Evolutionary conservation across 148 eudicot genomes (phyloP).

Genomic region (Rhododendron ferrugineum): DNA sequence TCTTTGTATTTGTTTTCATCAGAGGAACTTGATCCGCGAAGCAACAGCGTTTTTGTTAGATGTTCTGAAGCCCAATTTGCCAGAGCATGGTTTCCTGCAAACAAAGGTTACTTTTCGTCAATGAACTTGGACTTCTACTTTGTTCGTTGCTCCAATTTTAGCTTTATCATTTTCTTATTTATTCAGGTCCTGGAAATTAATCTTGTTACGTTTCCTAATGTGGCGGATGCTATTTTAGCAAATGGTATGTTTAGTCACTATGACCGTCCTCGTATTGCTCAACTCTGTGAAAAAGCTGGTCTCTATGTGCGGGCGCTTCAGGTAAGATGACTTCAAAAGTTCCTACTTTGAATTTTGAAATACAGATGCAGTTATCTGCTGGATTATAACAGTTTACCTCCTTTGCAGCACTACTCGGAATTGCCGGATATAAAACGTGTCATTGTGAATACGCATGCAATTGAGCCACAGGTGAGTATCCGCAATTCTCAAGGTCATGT

Average conservation of each 20-base stretch:
- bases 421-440: constrained; percentile 92
- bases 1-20: constrained; percentile 12
- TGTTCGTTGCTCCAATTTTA: background rate
- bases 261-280: constrained; percentile 92
- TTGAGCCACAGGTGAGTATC: constrained; percentile 86
- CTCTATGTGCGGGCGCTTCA: constrained; percentile 84
- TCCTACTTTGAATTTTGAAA: background rate
- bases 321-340: constrained; percentile 30
- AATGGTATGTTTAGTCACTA: constrained; percentile 99
- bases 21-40: constrained; percentile 94
- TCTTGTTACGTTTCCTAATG: constrained; percentile 94
- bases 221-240: constrained; percentile 95
- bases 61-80: constrained; percentile 84
- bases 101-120: constrained; percentile 52
- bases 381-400: constrained; percentile 10
- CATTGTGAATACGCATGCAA: constrained; percentile 94
- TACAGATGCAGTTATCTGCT: background rate
- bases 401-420: constrained; percentile 82
- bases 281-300: constrained; percentile 97
- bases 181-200: constrained; percentile 84
- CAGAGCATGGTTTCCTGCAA: constrained; percentile 81
- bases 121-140: background rate
- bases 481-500: background rate
- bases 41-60: constrained; percentile 90
- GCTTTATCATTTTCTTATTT: constrained; percentile 6